Evolutionary conservation across 345 rosid genomes (phyloP).

Genomic region (Eucalyptus lansdowneana): DNA sequence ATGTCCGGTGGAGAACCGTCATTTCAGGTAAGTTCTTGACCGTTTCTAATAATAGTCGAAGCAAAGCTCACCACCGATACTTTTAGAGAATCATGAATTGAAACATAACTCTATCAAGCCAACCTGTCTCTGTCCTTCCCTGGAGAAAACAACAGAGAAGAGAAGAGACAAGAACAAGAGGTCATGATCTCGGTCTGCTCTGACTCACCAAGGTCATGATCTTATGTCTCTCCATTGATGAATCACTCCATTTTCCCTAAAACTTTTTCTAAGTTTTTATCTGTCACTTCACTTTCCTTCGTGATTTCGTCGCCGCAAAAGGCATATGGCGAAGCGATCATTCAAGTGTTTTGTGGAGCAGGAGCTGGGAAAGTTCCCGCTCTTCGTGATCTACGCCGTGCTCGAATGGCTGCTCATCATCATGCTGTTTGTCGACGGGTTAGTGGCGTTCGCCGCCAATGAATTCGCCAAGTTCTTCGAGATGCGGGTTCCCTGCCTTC

Average conservation of each 20-base stretch:
- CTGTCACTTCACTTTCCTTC: background rate
- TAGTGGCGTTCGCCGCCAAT: conserved; percentile 47
- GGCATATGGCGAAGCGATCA: conserved; percentile 40
- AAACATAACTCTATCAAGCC: background rate
- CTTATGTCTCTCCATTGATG: conserved; percentile 11
- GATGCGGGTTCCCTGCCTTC: no score
- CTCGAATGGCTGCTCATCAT: conserved; percentile 74
- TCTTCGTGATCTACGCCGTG: conserved; percentile 48
- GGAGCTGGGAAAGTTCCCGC: conserved; percentile 59
- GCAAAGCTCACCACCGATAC: conserved; percentile 11
- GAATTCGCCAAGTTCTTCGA: conserved; percentile 25
- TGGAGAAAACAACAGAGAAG: background rate
- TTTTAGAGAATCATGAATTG: background rate
- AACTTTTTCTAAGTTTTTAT: background rate
- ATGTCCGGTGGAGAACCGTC: conserved; percentile 20
- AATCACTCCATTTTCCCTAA: background rate
- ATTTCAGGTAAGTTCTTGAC: conserved; percentile 21
- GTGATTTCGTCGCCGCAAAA: background rate
- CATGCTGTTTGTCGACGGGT: conserved; percentile 57
- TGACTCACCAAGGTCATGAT: conserved; percentile 31
- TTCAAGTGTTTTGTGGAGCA: conserved; percentile 50
- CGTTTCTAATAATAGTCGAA: conserved; percentile 9
- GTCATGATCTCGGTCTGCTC: conserved; percentile 30
- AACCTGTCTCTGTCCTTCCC: background rate
- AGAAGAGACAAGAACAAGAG: conserved; percentile 1